Evolutionary conservation across 352 stramenopile genomes (phyloP), one percentile per base, ranked within the genome.

Genomic region (Pythium angustatum): DNA sequence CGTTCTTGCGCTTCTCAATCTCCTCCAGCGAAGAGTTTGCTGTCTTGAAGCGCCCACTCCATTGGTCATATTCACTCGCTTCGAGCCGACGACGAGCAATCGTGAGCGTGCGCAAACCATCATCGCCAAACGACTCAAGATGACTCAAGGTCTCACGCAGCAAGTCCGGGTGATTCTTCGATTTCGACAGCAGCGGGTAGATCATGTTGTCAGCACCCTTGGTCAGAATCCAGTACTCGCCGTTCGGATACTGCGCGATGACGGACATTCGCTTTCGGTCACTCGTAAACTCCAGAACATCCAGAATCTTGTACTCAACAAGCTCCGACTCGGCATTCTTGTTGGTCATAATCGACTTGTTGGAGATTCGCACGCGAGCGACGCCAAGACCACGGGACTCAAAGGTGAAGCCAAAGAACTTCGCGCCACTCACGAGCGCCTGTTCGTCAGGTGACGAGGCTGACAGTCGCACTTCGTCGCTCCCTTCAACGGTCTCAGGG

Each of bases 241-340:
- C 77, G 26, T 91, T 85, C 24, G 81, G 80, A 54, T 85, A 86
- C 52, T 96, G 79, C 21, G 81, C 76, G 27, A 94, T 68, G 19
- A 91, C 79, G 0, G 82, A 91, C 85, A 94, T 94, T 34, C 85
- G 83, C 66, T 93, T 93, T 2, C 85, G 82, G 22, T 78, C 75
- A 47, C 88, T 97, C 52, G 97, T 97, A 72, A 99, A 99, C 71
- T 98, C 96, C 51, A 99, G 91, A 10, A 98, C 85, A 7, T 97
- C 94, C 51, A 99, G 70, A 43, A 98, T 83, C 54, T 88, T 77
- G 61, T 86, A 97, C 49, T 86, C 79, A 30, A 85, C 52, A 47
- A 90, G 52, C 63, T 81, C 75, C 30, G 66, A 78, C 19, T 69
- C 61, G 12, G 63, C 71, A 4, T 43, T 65, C 28, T 73, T 76